Evolutionary conservation across 1,284 basidiomycete genomes (phyloP).

Genomic region (Sporisorium graminicola): DNA sequence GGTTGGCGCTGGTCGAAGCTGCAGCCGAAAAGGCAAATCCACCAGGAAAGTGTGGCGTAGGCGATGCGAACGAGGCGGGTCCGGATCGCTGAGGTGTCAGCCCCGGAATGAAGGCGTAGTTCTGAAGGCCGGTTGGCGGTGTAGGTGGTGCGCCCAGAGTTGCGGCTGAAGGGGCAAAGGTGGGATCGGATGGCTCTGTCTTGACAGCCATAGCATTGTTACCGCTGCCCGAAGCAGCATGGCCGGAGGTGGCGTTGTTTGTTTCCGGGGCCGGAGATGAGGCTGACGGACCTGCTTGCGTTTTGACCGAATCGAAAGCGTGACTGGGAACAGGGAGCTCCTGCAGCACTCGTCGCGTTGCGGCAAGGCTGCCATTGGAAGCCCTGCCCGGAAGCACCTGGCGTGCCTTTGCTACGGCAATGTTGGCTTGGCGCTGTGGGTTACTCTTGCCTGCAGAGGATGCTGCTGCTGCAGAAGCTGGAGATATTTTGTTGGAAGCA

Average conservation of each 20-base stretch:
- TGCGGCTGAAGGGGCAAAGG: background rate
- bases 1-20: conserved; percentile 1
- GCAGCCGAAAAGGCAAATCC: conserved; percentile 34
- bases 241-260: background rate
- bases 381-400: conserved; percentile 6
- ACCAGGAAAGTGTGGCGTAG: conserved; percentile 41
- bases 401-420: background rate
- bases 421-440: background rate
- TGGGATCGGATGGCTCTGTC: conserved; percentile 13
- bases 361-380: conserved; percentile 21
- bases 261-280: background rate
- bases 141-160: conserved; percentile 26
- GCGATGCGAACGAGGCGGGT: conserved; percentile 17
- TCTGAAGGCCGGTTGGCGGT: conserved; percentile 29
- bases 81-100: conserved; percentile 24
- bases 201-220: background rate
- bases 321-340: conserved; percentile 35
- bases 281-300: background rate
- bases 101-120: conserved; percentile 42
- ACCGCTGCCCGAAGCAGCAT: background rate
- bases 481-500: conserved; percentile 3
- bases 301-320: conserved; percentile 5
- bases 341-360: conserved; percentile 30
- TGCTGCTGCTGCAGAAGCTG: conserved; percentile 4
- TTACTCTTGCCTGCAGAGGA: background rate